These are phyloP conservation scores for Sutorius australiensis DNA, from an alignment of 768 basidiomycete species.

Conservation along the genomic window DNA sequence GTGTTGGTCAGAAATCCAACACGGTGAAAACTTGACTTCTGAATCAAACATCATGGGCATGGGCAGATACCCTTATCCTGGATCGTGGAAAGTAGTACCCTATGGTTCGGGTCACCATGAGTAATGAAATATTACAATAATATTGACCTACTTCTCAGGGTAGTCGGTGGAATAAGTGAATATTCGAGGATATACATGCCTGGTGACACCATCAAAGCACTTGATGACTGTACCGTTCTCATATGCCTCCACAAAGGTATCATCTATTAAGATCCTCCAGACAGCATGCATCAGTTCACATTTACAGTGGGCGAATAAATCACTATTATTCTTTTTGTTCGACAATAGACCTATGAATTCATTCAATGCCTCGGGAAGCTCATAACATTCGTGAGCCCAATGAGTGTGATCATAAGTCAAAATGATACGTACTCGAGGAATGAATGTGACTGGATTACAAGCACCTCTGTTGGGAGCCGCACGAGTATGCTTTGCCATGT, in stretches of 20 bases:
- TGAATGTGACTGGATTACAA: slow-evolving; percentile 23
- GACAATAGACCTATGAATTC: neutral
- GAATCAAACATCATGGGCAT: neutral
- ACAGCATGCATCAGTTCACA: neutral
- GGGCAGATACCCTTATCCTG: neutral
- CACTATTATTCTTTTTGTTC: neutral
- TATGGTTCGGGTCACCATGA: neutral
- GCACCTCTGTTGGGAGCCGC: slow-evolving; percentile 1
- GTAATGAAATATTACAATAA: neutral
- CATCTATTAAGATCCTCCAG: neutral
- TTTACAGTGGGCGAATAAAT: neutral
- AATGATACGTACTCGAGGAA: slow-evolving; percentile 10
- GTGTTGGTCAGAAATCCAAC: neutral
- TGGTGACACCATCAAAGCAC: neutral
- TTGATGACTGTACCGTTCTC: neutral
- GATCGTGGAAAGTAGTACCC: neutral
- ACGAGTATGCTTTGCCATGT: slow-evolving; percentile 21
- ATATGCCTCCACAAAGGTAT: neutral
- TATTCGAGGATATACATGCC: neutral
- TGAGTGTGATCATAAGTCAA: neutral
- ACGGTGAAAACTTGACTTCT: neutral
- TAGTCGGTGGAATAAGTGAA: neutral
- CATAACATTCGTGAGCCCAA: too few species aligned
- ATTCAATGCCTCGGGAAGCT: neutral
- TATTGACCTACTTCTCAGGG: neutral